Conservation (phyloP, 1,139 yeast species). For the Debaryomyces fabryi region DNA sequence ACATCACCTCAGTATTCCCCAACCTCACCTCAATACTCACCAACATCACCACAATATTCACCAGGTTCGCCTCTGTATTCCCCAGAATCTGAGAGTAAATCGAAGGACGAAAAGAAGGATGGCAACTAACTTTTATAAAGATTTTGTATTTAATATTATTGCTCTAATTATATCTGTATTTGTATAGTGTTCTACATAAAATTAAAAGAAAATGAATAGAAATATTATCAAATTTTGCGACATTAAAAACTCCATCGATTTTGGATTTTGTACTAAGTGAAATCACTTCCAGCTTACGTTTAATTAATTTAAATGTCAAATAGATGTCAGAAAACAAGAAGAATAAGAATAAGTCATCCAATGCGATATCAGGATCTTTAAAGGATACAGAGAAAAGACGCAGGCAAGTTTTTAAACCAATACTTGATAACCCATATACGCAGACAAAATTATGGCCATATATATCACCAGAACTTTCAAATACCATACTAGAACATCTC, state of each 20-base stretch:
- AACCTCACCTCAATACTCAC: conserved; percentile 63
- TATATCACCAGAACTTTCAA: conserved; percentile 40
- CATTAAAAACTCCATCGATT: conserved; percentile 1
- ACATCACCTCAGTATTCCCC: conserved; percentile 63
- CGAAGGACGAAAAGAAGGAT: conserved; percentile 14
- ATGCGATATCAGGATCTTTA: conserved; percentile 29
- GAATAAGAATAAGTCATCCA: conserved; percentile 10
- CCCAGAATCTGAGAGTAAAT: conserved; percentile 20
- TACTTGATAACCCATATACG: conserved; percentile 62
- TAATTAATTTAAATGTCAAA: background rate
- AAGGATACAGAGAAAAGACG: conserved; percentile 48
- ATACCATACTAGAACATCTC: conserved; percentile 44
- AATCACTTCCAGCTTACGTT: background rate
- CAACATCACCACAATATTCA: conserved; percentile 56
- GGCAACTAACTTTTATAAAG: conserved; percentile 3
- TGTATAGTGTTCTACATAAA: conserved; percentile 6
- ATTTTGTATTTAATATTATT: conserved; percentile 5
- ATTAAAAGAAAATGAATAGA: conserved; percentile 3
- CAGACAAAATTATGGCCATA: conserved; percentile 55
- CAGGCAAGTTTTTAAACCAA: conserved; percentile 59
- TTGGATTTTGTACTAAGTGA: background rate
- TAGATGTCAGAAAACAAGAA: conserved; percentile 8
- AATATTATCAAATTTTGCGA: conserved; percentile 1
- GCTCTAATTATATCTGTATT: conserved; percentile 7
- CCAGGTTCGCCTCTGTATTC: conserved; percentile 53